Conservation (phyloP, 306 rosid species). For the Ochetophila trinervis region DNA sequence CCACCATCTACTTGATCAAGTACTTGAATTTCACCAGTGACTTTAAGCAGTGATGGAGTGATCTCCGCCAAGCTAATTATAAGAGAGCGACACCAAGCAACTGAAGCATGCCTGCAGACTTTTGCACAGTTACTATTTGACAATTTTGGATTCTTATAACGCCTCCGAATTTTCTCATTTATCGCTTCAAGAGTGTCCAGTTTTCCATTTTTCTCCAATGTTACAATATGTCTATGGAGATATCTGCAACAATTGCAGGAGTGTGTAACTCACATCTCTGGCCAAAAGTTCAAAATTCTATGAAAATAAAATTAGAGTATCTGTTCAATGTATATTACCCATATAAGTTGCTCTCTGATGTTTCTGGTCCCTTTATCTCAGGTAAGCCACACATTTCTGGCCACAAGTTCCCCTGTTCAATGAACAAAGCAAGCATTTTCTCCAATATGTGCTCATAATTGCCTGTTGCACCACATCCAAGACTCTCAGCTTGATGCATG, state of each 20-base stretch:
- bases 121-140: conserved; percentile 67
- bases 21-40: conserved; percentile 43
- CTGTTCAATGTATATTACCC: conserved; percentile 49
- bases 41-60: conserved; percentile 49
- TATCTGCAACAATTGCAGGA: conserved; percentile 49
- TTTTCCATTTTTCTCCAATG: conserved; percentile 71
- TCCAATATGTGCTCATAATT: conserved; percentile 69
- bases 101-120: conserved; percentile 91
- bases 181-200: conserved; percentile 85
- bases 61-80: conserved; percentile 70
- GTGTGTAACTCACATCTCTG: conserved; percentile 12
- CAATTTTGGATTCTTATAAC: conserved; percentile 85
- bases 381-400: conserved; percentile 84
- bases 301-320: background rate
- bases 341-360: conserved; percentile 62
- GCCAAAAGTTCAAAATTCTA: conserved; percentile 14
- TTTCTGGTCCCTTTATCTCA: conserved; percentile 67
- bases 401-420: conserved; percentile 96
- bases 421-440: conserved; percentile 76
- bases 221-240: conserved; percentile 70
- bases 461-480: conserved; percentile 40
- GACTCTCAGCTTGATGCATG: conserved; percentile 45
- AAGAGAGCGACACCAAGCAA: conserved; percentile 91
- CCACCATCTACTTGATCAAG: conserved; percentile 46
- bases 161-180: conserved; percentile 92